A percentile compares a stretch with the other conserved stretches of the same genome.
Conservation (phyloP, 805 yeast species). For the Yarrowia hollandica region DNA sequence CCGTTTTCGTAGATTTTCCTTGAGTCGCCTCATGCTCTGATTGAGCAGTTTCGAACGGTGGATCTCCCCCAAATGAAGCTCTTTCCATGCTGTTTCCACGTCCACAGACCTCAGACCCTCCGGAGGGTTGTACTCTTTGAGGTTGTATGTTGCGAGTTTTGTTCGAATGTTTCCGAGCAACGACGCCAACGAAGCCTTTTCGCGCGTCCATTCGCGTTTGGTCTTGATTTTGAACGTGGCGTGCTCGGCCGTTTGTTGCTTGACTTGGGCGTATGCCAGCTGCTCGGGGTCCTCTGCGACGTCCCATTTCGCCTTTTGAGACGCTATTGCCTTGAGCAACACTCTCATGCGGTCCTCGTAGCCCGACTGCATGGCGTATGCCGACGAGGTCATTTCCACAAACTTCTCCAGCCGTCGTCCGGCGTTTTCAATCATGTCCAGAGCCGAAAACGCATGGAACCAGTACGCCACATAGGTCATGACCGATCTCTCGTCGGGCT, state of each 20-base stretch:
- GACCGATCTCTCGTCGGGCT: conserved; percentile 62
- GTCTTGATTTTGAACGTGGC: conserved; percentile 37
- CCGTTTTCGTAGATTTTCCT: conserved; percentile 39
- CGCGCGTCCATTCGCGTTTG: conserved; percentile 45
- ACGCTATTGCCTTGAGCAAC: conserved; percentile 37
- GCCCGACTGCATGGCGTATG: conserved; percentile 39
- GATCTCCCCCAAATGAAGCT: conserved; percentile 41
- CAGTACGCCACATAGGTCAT: conserved; percentile 60
- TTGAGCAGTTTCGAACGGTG: conserved; percentile 41
- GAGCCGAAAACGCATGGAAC: conserved; percentile 50
- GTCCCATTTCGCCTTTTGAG: conserved; percentile 38
- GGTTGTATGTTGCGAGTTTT: conserved; percentile 42
- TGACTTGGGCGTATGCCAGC: conserved; percentile 37
- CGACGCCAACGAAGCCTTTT: conserved; percentile 42
- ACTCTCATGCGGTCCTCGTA: conserved; percentile 41
- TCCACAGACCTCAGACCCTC: conserved; percentile 37
- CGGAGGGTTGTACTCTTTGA: conserved; percentile 44
- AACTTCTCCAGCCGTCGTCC: conserved; percentile 44
- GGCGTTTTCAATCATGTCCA: conserved; percentile 44
- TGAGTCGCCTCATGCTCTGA: conserved; percentile 40
- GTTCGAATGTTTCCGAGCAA: conserved; percentile 44
- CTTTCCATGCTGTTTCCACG: conserved; percentile 42
- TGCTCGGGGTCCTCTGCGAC: conserved; percentile 34
- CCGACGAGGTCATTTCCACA: conserved; percentile 41
- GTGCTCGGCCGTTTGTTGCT: conserved; percentile 37